These are phyloP conservation scores for Boechera retrofracta DNA, from an alignment of 345 rosid genomes.

Conservation along the genomic window DNA sequence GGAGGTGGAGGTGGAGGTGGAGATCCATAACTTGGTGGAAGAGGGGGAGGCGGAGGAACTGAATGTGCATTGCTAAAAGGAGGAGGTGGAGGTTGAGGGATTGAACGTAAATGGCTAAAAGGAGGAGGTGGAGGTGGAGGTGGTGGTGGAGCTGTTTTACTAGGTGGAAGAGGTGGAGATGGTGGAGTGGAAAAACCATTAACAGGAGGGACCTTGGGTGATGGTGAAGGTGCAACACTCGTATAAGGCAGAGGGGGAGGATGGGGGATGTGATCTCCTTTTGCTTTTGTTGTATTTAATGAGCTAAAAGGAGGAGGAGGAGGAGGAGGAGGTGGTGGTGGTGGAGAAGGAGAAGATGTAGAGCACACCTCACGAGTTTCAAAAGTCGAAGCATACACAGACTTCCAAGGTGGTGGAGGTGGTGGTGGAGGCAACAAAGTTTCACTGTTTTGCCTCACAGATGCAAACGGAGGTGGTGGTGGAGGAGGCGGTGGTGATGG, in stretches of 20 bases:
- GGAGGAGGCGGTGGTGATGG: slow-evolving; percentile 52
- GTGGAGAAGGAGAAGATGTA: slow-evolving; percentile 32
- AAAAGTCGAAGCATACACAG: slow-evolving; percentile 42
- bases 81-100: slow-evolving; percentile 41
- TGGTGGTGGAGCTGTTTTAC: slow-evolving; percentile 23
- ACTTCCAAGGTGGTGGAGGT: slow-evolving; percentile 68
- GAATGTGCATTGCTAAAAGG: not conserved
- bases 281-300: slow-evolving; percentile 31
- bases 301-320: slow-evolving; percentile 36
- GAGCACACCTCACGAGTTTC: slow-evolving; percentile 31
- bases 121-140: slow-evolving; percentile 48
- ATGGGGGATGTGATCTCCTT: slow-evolving; percentile 35
- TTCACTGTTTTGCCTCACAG: slow-evolving; percentile 45
- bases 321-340: slow-evolving; percentile 44
- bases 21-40: slow-evolving; percentile 23
- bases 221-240: slow-evolving; percentile 35
- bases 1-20: slow-evolving; percentile 46
- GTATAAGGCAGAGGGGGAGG: slow-evolving; percentile 34
- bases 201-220: slow-evolving; percentile 36
- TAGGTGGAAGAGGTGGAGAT: slow-evolving; percentile 20
- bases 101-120: not conserved
- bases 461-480: slow-evolving; percentile 52
- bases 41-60: slow-evolving; percentile 46
- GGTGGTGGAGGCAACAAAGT: slow-evolving; percentile 56
- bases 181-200: slow-evolving; percentile 29